Conservation (phyloP, 345 rosid species). For the Nephelium lappaceum region DNA sequence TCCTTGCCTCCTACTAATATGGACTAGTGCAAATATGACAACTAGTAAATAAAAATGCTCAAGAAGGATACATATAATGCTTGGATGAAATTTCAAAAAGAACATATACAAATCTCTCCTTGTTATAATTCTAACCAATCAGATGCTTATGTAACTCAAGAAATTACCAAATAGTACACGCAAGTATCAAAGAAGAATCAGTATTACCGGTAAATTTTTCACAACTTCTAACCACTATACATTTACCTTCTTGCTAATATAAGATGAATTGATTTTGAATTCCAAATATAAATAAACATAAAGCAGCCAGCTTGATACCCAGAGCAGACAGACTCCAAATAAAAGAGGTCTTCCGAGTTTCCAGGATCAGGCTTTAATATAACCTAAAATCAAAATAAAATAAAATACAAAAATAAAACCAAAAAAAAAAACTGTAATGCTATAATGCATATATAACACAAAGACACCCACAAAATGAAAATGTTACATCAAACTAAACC, state of each 20-base stretch:
- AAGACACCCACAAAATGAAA: background rate
- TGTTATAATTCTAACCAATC: background rate
- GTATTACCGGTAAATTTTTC: background rate
- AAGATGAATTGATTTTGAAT: background rate
- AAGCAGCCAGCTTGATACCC: slow-evolving; percentile 46
- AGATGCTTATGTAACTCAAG: background rate
- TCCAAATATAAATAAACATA: background rate
- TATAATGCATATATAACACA: background rate
- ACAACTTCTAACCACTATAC: background rate
- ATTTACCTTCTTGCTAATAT: background rate
- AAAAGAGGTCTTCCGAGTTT: slow-evolving; percentile 88
- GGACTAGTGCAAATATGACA: background rate
- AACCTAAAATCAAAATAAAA: slow-evolving; percentile 55
- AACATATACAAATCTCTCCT: too few relatives aligned
- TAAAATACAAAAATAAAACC: background rate
- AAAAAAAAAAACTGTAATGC: background rate
- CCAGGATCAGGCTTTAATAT: slow-evolving; percentile 97
- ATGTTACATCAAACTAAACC: slow-evolving; percentile 35
- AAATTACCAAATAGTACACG: background rate
- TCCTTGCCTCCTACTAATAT: background rate
- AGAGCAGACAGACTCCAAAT: slow-evolving; percentile 87
- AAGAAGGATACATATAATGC: background rate
- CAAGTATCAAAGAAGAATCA: background rate
- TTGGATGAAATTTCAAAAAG: background rate
- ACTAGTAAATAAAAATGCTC: background rate